Evolutionary conservation across 129 eudicot species (phyloP), one percentile per base, ranked within the genome.

Genomic region (Chrysanthemum seticuspe): DNA sequence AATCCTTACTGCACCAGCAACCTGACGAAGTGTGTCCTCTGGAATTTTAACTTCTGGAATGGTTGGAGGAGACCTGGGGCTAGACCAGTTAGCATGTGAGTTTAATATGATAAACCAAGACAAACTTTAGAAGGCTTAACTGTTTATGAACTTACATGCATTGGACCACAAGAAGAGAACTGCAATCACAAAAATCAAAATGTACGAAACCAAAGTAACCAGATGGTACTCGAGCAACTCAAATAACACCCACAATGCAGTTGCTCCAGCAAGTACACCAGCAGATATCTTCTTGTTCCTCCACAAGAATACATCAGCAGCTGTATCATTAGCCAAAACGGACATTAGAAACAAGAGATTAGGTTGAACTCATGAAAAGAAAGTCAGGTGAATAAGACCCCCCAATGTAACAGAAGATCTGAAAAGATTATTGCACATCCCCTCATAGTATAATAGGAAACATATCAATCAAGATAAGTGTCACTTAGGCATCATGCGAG

Each of bases 211-310:
- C 34, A 90, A 67, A 40, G 96, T 87, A 65, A 90, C 84, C 36
- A 87, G 75, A 65, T 87, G 91, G 79, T 83, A 90, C 79, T 90
- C 96, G 0, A 87, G 85, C 79, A 87, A 54, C 66, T 83, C 96
- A 62, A 90, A 90, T 2, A 85, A 76, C 44, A 90, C 88, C 93
- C 94, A 90, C 27, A 85, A 72, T 4, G 83, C 93, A 52, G 96
- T 90, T 4, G 85, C 96, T 16, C 73, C 85, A 65, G 84, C 87
- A 29, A 90, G 90, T 27, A 85, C 88, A 21, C 79, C 59, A 23
- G 89, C 94, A 52, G 96, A 87, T 59, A 90, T 77, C 84, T 87
- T 87, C 87, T 90, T 90, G 88, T 87, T 85, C 82, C 94, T 90
- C 96, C 96, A 90, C 81, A 87, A 61, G 80, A 90, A 80, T 2